Evolutionary conservation across 1,284 basidiomycete genomes (phyloP).

Genomic region (Ganoderma leucocontextum): DNA sequence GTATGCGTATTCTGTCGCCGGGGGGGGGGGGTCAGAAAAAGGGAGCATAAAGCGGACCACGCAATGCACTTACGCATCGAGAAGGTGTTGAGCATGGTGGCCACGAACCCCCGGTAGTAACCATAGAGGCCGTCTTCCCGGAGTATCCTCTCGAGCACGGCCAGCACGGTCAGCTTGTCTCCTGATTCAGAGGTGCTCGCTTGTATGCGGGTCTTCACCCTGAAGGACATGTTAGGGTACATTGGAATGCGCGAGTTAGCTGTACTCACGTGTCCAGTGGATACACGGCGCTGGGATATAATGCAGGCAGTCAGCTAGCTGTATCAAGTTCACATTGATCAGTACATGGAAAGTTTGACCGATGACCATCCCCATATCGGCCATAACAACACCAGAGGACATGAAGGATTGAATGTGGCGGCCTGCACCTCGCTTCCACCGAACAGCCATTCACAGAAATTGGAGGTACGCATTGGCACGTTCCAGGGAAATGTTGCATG

Average conservation of each 20-base stretch:
- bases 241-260: constrained; percentile 15
- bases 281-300: constrained; percentile 80
- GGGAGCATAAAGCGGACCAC: constrained; percentile 30
- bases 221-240: constrained; percentile 41
- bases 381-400: too few relatives aligned
- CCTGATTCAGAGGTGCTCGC: constrained; percentile 60
- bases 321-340: background rate
- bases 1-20: constrained; percentile 90
- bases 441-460: background rate
- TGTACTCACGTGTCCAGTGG: constrained; percentile 89
- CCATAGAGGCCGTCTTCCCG: constrained; percentile 83
- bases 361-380: background rate
- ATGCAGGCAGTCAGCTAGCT: background rate
- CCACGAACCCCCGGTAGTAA: constrained; percentile 92
- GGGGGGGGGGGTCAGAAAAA: background rate
- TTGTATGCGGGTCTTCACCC: constrained; percentile 97
- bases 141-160: constrained; percentile 75
- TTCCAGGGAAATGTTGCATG: background rate
- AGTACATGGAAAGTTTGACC: constrained; percentile 2
- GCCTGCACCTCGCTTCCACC: background rate
- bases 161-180: constrained; percentile 67
- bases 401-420: too few relatives aligned
- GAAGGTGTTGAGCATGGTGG: constrained; percentile 99
- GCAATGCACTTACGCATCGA: constrained; percentile 80
- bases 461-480: too few relatives aligned